phyloP scores from a whole-genome alignment of 352 stramenopile species.

The Globisporangium ultimum region DNA sequence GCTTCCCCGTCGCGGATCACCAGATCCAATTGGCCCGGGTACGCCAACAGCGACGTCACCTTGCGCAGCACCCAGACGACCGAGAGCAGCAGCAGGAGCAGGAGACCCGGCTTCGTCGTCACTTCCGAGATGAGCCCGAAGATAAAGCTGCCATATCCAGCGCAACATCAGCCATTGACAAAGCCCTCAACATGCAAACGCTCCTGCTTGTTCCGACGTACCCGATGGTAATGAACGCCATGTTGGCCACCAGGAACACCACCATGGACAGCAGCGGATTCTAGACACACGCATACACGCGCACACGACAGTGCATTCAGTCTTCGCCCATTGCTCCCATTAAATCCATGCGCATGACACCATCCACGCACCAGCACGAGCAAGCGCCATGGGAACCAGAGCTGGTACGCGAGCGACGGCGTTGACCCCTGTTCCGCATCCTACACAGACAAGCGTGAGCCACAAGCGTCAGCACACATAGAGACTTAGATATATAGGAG shows the following conservation, averaged over 20 bases:
- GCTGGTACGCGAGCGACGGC: constrained; percentile 49
- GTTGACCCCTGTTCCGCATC: background rate
- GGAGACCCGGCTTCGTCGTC: constrained; percentile 50
- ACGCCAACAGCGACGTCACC: constrained; percentile 59
- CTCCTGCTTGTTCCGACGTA: constrained; percentile 12
- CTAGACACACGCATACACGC: constrained; percentile 12
- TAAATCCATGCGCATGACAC: too few relatives aligned
- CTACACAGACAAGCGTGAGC: background rate
- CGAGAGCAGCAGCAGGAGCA: constrained; percentile 36
- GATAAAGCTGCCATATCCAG: constrained; percentile 27
- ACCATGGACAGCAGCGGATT: constrained; percentile 56
- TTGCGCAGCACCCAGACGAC: constrained; percentile 37
- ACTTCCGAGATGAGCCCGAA: constrained; percentile 42
- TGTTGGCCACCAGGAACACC: constrained; percentile 51
- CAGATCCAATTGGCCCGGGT: constrained; percentile 68
- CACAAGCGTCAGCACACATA: background rate
- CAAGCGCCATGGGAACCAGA: constrained; percentile 71
- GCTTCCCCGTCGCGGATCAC: constrained; percentile 79
- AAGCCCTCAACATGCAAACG: background rate
- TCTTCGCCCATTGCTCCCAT: background rate
- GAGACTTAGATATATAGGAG: background rate
- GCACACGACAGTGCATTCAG: background rate
- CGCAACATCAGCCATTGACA: background rate
- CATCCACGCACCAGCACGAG: constrained; percentile 38
- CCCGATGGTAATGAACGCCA: constrained; percentile 54